Conservation (phyloP, 2,329 filamentous ascomycete species). For the Ophiostoma sp. region DNA sequence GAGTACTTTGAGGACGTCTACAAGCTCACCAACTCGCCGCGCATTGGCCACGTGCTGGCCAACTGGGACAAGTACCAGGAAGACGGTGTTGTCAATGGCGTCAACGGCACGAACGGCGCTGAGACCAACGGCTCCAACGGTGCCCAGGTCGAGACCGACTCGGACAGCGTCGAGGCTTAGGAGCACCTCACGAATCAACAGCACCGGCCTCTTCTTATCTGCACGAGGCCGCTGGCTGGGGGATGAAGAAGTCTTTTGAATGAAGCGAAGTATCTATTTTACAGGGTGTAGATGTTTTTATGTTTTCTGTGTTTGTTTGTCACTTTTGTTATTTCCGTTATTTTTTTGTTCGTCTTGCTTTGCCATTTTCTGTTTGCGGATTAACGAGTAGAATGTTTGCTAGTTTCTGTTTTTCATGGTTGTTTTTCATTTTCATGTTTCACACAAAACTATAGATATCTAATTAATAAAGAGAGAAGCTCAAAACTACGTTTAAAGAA, state of each 20-base stretch:
- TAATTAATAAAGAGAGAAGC: conserved; percentile 16
- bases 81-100: conserved; percentile 40
- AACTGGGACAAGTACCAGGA: conserved; percentile 80
- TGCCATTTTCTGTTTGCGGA: not conserved
- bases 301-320: not conserved
- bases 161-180: conserved; percentile 24
- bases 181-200: not conserved
- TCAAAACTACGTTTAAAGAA: not conserved
- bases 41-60: conserved; percentile 76
- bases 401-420: not conserved
- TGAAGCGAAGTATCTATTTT: not conserved
- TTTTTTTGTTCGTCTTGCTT: not conserved
- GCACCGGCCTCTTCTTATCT: not conserved
- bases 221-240: not conserved
- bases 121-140: not conserved
- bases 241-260: not conserved
- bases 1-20: conserved; percentile 99
- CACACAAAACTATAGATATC: conserved; percentile 1
- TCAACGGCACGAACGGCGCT: conserved; percentile 26
- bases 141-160: conserved; percentile 16
- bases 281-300: not conserved
- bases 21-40: conserved; percentile 79
- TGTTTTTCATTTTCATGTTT: not conserved
- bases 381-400: conserved; percentile 5
- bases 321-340: not conserved